Conservation (phyloP, 2,329 filamentous ascomycete genomes). For the Trichophyton schoenleinii region DNA sequence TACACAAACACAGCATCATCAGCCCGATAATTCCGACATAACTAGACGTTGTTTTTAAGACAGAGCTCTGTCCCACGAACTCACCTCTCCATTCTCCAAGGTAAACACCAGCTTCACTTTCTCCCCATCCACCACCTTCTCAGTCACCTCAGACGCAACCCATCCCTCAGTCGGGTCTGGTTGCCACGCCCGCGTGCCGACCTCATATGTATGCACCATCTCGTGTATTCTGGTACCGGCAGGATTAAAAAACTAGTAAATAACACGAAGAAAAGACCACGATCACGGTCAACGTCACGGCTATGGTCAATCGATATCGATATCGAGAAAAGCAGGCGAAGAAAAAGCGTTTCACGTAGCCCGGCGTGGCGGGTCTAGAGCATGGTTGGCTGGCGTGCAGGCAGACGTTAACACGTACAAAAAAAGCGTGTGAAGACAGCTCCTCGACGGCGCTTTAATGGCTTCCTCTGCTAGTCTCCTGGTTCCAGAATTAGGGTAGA, state of each 20-base stretch:
- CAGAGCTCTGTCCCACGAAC: conserved; percentile 11
- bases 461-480: not conserved
- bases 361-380: conserved; percentile 1
- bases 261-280: not conserved
- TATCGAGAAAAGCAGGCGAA: not conserved
- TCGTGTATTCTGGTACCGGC: conserved; percentile 13
- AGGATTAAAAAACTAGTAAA: not conserved
- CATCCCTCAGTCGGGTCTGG: conserved; percentile 91
- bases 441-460: not conserved
- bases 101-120: conserved; percentile 81
- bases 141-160: conserved; percentile 87
- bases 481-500: not conserved
- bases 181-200: conserved; percentile 97
- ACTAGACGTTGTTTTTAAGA: too few species aligned
- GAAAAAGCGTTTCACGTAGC: not conserved
- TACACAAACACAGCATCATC: conserved; percentile 26
- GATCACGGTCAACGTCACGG: conserved; percentile 4
- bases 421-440: not conserved
- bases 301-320: conserved; percentile 1
- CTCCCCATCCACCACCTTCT: conserved; percentile 69
- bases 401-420: not conserved
- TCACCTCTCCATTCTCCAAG: conserved; percentile 85
- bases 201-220: conserved; percentile 92
- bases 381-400: not conserved
- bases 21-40: not conserved